These are phyloP conservation scores for Rosa hybrid DNA, from an alignment of 331 rosid species.

Conservation along the genomic window DNA sequence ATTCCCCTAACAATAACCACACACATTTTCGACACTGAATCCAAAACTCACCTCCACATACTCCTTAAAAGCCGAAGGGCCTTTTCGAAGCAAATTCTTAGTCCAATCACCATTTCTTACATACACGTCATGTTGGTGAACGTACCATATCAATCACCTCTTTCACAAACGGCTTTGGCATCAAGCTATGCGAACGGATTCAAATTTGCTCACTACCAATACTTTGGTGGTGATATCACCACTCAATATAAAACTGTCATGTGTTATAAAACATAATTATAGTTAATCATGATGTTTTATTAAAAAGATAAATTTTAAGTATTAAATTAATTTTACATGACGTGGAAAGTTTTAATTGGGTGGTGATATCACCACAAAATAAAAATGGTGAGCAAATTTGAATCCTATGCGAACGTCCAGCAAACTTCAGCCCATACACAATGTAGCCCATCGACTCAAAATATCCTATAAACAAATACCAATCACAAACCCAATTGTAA, in stretches of 20 bases:
- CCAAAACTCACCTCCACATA: conserved; percentile 64
- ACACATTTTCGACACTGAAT: not conserved
- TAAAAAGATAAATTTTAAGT: no score
- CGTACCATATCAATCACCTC: conserved; percentile 61
- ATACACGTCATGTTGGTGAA: conserved; percentile 73
- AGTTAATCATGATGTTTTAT: no score
- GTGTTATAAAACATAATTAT: no score
- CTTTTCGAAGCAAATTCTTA: conserved; percentile 64
- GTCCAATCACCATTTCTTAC: conserved; percentile 95
- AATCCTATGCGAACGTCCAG: conserved; percentile 71
- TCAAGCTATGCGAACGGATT: conserved; percentile 66
- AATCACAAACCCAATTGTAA: no score
- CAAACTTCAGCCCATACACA: conserved; percentile 85
- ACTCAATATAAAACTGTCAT: no score
- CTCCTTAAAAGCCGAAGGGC: conserved; percentile 71
- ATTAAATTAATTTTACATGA: no score
- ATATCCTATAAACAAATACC: conserved; percentile 49
- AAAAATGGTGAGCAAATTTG: no score
- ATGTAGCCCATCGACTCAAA: conserved; percentile 75
- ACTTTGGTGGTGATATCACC: no score
- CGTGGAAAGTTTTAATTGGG: no score
- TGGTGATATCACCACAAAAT: no score
- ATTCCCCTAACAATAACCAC: not conserved
- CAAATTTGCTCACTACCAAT: no score
- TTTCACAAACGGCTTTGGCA: conserved; percentile 64